Evolutionary conservation across 73 alveolate species (phyloP).

Genomic region (Tetrahymena elliotti): DNA sequence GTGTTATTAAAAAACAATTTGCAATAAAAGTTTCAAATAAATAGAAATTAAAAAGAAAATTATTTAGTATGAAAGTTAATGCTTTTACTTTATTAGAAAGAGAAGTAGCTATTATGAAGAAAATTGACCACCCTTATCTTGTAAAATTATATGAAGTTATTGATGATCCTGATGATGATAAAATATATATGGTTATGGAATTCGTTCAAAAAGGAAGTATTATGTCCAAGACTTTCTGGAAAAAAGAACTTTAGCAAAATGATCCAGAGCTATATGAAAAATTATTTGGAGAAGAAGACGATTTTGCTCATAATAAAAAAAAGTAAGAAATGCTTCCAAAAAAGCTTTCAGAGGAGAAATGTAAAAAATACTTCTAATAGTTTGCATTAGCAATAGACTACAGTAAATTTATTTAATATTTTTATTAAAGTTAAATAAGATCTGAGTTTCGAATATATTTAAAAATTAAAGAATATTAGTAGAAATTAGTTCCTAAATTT

Average conservation of each 20-base stretch:
- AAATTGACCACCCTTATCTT: constrained; percentile 13
- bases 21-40: constrained; percentile 34
- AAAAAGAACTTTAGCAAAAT: neutral
- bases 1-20: neutral
- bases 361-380: constrained; percentile 31
- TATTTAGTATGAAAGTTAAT: constrained; percentile 19
- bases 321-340: neutral
- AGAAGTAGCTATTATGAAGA: constrained; percentile 44
- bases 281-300: neutral
- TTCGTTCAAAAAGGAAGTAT: constrained; percentile 26
- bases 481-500: neutral
- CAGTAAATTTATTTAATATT: neutral
- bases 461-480: too few relatives aligned
- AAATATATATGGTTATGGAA: constrained; percentile 38
- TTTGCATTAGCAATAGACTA: constrained; percentile 32
- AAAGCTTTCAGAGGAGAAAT: constrained; percentile 4
- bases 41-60: constrained; percentile 28
- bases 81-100: constrained; percentile 39
- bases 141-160: constrained; percentile 34
- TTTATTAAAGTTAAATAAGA: neutral
- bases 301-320: neutral
- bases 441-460: neutral
- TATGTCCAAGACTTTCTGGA: constrained; percentile 17
- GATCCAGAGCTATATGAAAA: neutral
- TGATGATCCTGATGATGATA: constrained; percentile 37